A percentile compares a stretch with the other conserved stretches of the same genome.
Conservation (phyloP, 805 yeast species). For the Ogataea corticis region DNA sequence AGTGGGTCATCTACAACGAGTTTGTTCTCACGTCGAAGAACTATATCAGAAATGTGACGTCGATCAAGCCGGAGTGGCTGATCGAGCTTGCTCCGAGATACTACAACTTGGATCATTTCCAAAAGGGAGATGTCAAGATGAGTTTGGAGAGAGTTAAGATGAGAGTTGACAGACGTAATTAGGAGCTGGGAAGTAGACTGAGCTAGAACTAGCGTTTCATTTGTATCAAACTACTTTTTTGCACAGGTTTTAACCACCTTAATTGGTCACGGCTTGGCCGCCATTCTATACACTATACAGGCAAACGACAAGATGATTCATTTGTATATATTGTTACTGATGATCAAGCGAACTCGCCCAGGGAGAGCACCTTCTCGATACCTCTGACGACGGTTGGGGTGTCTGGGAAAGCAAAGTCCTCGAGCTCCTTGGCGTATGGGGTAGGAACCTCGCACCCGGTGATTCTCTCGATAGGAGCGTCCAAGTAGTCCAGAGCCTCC, state of each 20-base stretch:
- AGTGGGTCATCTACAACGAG: constrained; percentile 94
- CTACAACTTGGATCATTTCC: constrained; percentile 61
- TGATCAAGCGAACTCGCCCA: constrained; percentile 38
- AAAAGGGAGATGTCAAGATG: constrained; percentile 69
- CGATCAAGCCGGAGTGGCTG: constrained; percentile 90
- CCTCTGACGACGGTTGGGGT: constrained; percentile 87
- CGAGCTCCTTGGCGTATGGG: constrained; percentile 94
- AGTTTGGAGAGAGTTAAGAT: constrained; percentile 62
- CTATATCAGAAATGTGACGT: constrained; percentile 91
- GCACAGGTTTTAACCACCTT: constrained; percentile 11
- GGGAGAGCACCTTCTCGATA: constrained; percentile 72
- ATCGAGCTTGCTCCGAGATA: constrained; percentile 76
- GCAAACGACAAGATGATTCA: background rate
- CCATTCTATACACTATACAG: background rate
- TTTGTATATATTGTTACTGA: background rate
- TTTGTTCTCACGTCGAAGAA: constrained; percentile 92
- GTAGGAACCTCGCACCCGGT: constrained; percentile 99
- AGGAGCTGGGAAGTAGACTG: constrained; percentile 10
- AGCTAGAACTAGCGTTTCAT: no score
- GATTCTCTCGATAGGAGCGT: constrained; percentile 97
- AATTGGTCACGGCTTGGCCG: background rate
- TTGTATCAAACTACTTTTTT: no score
- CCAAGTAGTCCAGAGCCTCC: constrained; percentile 96
- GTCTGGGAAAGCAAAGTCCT: constrained; percentile 99
- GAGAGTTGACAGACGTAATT: constrained; percentile 46